A percentile compares a stretch with the other conserved stretches of the same genome.
These are phyloP conservation scores for Yamadazyma ubonensis DNA, from an alignment of 805 yeast species.

Conservation along the genomic window DNA sequence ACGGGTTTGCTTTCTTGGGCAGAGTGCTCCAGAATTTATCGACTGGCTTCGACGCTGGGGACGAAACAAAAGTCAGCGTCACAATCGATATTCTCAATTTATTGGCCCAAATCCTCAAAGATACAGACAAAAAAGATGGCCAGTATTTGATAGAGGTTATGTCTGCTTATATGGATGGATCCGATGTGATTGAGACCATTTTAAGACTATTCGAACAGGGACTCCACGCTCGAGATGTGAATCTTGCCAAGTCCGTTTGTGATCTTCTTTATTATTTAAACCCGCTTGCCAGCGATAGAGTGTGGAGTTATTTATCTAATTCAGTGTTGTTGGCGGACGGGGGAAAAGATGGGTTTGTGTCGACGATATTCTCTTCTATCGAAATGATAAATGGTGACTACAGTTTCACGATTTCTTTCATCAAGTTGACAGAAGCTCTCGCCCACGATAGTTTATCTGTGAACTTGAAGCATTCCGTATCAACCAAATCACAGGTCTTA, in stretches of 20 bases:
- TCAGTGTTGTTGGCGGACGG: constrained; percentile 63
- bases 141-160: constrained; percentile 34
- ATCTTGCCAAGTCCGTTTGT: constrained; percentile 45
- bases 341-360: constrained; percentile 61
- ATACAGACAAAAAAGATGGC: constrained; percentile 25
- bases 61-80: constrained; percentile 37
- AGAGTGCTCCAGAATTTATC: constrained; percentile 67
- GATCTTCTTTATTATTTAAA: constrained; percentile 50
- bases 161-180: constrained; percentile 52
- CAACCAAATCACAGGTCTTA: constrained; percentile 43
- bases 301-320: constrained; percentile 76
- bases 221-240: constrained; percentile 52
- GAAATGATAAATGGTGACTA: constrained; percentile 72
- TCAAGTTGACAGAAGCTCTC: constrained; percentile 54
- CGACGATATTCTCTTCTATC: constrained; percentile 62
- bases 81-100: constrained; percentile 52
- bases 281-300: constrained; percentile 55
- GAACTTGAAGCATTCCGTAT: constrained; percentile 6
- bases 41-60: constrained; percentile 34
- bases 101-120: constrained; percentile 44
- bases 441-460: constrained; percentile 46
- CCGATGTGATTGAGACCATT: constrained; percentile 61
- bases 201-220: constrained; percentile 69
- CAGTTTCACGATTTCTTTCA: constrained; percentile 58
- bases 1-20: constrained; percentile 88